Evolutionary conservation across 352 stramenopile genomes (phyloP), one percentile per base, ranked within the genome.

Genomic region (Pythium angustatum): DNA sequence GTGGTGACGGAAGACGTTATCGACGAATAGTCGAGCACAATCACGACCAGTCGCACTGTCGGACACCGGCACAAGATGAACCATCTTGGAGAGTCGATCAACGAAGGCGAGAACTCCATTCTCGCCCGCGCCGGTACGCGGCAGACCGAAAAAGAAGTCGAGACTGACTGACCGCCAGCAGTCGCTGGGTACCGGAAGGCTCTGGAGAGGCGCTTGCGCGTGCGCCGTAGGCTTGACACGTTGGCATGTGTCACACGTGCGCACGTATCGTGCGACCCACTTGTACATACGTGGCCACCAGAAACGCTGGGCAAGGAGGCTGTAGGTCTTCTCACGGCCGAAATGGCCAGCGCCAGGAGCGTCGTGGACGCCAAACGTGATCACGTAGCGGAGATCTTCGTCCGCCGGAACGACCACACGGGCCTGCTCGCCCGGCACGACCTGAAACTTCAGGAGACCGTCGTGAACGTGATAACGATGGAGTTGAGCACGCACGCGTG

Each of bases 271-370:
- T 9, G 38, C 56, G 0, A 59, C 41, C 69, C 65, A 76, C 41
- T 69, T 70, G 27, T 70, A 74, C 43, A 71, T 48, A 4, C 71
- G 49, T 28, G 63, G 40, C 56, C 62, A 58, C 58, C 62, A 69
- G 34, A 68, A 76, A 0, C 4, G 24, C 1, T 1, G 1, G 28
- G 22, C 51, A 0, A 69, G 33, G 1, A 62, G 38, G n/a, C 10
- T 19, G 14, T 68, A 66, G n/a, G 45, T 72, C 48, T 68, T 72
- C 27, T 76, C 69, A 8, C 47, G 61, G 53, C 64, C 63, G 0
- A 72, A 36, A 34, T 64, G 61, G 11, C 61, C 51, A 26, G 24
- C 34, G 3, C 31, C 15, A 1, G 48, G 22, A 8, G 59, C 48
- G 26, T 67, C 55, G 31, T 58, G 64, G 0, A 44, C 56, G 30